A percentile compares a stretch with the other conserved stretches of the same genome.
These are phyloP conservation scores for Penicillium sp. DNA, from an alignment of 2,329 filamentous ascomycete genomes.

Conservation along the genomic window DNA sequence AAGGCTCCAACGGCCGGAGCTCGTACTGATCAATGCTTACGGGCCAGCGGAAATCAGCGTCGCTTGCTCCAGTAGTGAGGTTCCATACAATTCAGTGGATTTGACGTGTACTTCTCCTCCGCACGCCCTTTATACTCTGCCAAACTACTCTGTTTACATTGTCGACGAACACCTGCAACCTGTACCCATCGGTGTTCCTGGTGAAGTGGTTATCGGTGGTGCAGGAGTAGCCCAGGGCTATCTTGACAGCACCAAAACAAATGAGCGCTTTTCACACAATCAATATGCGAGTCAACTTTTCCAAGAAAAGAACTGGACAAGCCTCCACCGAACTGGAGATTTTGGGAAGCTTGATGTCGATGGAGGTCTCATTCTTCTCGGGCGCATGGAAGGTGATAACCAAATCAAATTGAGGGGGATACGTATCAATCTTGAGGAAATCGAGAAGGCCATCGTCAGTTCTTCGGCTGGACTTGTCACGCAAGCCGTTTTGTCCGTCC, in stretches of 20 bases:
- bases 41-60: conserved; percentile 31
- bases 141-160: conserved; percentile 44
- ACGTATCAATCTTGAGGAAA: conserved; percentile 50
- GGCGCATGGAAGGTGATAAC: conserved; percentile 32
- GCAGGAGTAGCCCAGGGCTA: conserved; percentile 20
- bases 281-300: conserved; percentile 13
- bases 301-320: conserved; percentile 11
- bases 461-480: conserved; percentile 18
- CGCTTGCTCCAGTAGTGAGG: conserved; percentile 16
- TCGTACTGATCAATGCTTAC: conserved; percentile 28
- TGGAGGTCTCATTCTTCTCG: conserved; percentile 29
- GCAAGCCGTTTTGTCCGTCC: conserved; percentile 18
- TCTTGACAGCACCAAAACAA: conserved; percentile 7
- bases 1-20: conserved; percentile 5
- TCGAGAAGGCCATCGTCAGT: conserved; percentile 37
- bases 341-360: conserved; percentile 18
- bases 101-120: too few relatives aligned
- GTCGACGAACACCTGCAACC: conserved; percentile 41
- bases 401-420: conserved; percentile 35
- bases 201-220: conserved; percentile 46
- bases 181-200: conserved; percentile 43
- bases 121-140: conserved; percentile 28
- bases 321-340: conserved; percentile 16
- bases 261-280: conserved; percentile 13
- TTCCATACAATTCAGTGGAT: conserved; percentile 18